Percentiles rank a stretch among this genome's conserved stretches.
These are phyloP conservation scores for Candida montana DNA, from an alignment of 805 yeast genomes.

Conservation along the genomic window DNA sequence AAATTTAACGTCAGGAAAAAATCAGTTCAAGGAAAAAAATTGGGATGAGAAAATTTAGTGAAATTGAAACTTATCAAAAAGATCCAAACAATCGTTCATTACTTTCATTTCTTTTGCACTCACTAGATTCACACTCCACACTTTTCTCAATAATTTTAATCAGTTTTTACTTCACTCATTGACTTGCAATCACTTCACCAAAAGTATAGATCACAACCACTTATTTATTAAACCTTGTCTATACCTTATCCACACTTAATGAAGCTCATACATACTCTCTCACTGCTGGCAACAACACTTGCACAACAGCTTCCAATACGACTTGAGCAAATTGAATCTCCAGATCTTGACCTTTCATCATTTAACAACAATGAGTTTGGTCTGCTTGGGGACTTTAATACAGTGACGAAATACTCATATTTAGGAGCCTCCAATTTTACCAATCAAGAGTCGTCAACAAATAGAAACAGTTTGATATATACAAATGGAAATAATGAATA, in stretches of 20 bases:
- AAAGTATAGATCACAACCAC: too few relatives aligned
- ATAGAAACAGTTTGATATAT: constrained; percentile 16
- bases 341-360: constrained; percentile 19
- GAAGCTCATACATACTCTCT: constrained; percentile 5
- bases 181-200: too few relatives aligned
- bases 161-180: too few relatives aligned
- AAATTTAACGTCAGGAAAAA: too few relatives aligned
- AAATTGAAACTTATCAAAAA: too few relatives aligned
- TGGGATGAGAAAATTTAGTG: too few relatives aligned
- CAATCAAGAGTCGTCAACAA: constrained; percentile 16
- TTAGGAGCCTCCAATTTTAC: constrained; percentile 31
- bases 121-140: neutral
- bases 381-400: constrained; percentile 32
- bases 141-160: too few relatives aligned
- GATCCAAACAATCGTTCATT: too few relatives aligned
- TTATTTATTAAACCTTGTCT: too few relatives aligned
- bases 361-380: constrained; percentile 20
- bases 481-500: constrained; percentile 13
- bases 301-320: constrained; percentile 7
- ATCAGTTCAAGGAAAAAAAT: too few relatives aligned
- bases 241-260: too few relatives aligned
- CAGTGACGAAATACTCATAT: constrained; percentile 30
- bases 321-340: constrained; percentile 11
- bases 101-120: too few relatives aligned
- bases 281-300: constrained; percentile 1